These are phyloP conservation scores for Rhizoctonia solani DNA, from an alignment of 1,284 basidiomycete species.

Conservation along the genomic window DNA sequence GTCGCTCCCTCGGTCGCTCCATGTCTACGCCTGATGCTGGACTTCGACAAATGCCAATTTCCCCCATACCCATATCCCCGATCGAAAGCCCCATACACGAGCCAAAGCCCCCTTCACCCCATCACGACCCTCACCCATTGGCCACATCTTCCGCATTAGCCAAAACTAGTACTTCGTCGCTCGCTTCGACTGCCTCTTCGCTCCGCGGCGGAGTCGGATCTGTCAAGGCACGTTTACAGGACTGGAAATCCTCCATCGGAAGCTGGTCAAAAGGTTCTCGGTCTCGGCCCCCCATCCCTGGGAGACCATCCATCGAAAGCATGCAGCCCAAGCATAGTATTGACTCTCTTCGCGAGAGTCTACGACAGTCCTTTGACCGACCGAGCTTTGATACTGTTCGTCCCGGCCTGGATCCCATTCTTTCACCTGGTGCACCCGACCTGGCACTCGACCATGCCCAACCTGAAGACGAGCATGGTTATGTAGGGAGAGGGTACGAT, in stretches of 20 bases:
- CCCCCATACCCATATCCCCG: neutral
- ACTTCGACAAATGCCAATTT: too few species aligned
- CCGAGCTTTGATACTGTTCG: constrained; percentile 25
- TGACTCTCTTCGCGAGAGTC: neutral
- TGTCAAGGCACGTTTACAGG: constrained; percentile 21
- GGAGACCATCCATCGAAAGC: constrained; percentile 12
- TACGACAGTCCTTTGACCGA: constrained; percentile 17
- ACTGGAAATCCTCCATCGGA: constrained; percentile 22
- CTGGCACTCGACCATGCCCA: neutral
- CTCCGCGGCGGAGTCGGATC: constrained; percentile 5
- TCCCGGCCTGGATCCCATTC: neutral
- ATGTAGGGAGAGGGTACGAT: neutral
- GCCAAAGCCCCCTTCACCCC: constrained; percentile 6
- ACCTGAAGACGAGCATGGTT: neutral
- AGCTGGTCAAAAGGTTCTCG: constrained; percentile 24
- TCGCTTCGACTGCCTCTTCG: constrained; percentile 10
- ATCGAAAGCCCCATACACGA: neutral
- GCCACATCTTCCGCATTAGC: constrained; percentile 1
- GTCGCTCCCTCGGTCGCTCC: constrained; percentile 2
- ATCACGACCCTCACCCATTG: constrained; percentile 7
- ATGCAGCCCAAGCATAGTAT: constrained; percentile 16
- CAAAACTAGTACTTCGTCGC: constrained; percentile 9
- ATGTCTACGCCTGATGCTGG: constrained; percentile 14
- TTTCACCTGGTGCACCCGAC: neutral
- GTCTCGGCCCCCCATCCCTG: neutral